Conservation (phyloP, 306 rosid species). For the Biancaea sappan region DNA sequence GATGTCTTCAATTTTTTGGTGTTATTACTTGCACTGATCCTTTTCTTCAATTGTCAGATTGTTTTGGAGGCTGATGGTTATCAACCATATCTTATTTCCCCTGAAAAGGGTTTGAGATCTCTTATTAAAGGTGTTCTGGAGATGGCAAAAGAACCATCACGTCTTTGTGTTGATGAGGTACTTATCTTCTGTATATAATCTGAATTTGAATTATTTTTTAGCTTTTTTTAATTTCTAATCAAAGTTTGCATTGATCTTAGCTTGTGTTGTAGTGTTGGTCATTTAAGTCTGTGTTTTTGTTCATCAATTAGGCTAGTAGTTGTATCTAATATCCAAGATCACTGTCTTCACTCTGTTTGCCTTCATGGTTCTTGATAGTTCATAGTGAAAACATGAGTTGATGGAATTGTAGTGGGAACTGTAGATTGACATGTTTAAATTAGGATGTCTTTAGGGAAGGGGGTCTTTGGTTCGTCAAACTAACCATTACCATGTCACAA, state of each 20-base stretch:
- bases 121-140: slow-evolving; percentile 93
- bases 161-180: slow-evolving; percentile 99
- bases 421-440: neutral
- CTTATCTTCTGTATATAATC: slow-evolving; percentile 21
- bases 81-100: slow-evolving; percentile 98
- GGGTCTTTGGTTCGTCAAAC: neutral
- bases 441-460: neutral
- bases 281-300: slow-evolving; percentile 7
- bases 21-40: neutral
- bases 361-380: neutral
- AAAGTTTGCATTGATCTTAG: neutral
- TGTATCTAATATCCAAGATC: slow-evolving; percentile 14
- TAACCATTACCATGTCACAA: neutral
- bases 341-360: neutral
- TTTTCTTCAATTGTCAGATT: slow-evolving; percentile 54
- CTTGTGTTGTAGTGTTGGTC: neutral
- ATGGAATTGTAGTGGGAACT: neutral
- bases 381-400: neutral
- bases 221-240: slow-evolving; percentile 21
- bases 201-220: slow-evolving; percentile 13
- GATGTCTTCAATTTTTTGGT: neutral
- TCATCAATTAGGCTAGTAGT: neutral
- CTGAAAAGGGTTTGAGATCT: slow-evolving; percentile 97
- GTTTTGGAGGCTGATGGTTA: slow-evolving; percentile 99
- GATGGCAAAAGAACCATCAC: slow-evolving; percentile 97